Percentiles rank a stretch among this genome's conserved stretches.
Conservation (phyloP, 306 rosid genomes). For the Fragaria vesca region DNA sequence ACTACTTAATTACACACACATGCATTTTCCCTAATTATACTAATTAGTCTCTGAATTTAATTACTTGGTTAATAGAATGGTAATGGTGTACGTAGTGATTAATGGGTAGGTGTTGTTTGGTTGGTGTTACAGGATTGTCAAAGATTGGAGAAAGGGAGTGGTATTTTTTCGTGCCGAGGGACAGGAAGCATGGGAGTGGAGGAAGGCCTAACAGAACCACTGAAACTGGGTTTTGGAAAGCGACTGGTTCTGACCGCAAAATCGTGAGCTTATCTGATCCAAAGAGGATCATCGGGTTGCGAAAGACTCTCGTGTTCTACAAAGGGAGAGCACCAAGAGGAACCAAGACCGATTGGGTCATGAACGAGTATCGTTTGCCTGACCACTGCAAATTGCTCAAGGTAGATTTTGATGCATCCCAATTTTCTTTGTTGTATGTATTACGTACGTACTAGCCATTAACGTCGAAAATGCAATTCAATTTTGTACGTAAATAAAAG, state of each 20-base stretch:
- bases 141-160: slow-evolving; percentile 93
- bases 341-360: slow-evolving; percentile 91
- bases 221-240: slow-evolving; percentile 90
- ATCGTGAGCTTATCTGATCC: slow-evolving; percentile 66
- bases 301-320: slow-evolving; percentile 91
- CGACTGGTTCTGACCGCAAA: slow-evolving; percentile 89
- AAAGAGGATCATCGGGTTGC: slow-evolving; percentile 67
- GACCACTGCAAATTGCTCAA: slow-evolving; percentile 55
- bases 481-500: neutral
- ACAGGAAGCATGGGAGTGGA: slow-evolving; percentile 77
- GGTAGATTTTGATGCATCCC: slow-evolving; percentile 35
- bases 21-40: neutral
- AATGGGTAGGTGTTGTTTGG: neutral
- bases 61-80: neutral
- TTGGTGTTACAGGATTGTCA: slow-evolving; percentile 47
- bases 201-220: slow-evolving; percentile 97
- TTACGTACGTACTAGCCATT: neutral
- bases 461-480: neutral
- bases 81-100: neutral
- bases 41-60: neutral
- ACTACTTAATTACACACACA: neutral
- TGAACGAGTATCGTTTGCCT: slow-evolving; percentile 95
- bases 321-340: slow-evolving; percentile 87
- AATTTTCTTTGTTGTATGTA: neutral
- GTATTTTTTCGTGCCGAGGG: slow-evolving; percentile 99